Evolutionary conservation across 768 basidiomycete species (phyloP).

Genomic region (Phaeolepiota aurea): DNA sequence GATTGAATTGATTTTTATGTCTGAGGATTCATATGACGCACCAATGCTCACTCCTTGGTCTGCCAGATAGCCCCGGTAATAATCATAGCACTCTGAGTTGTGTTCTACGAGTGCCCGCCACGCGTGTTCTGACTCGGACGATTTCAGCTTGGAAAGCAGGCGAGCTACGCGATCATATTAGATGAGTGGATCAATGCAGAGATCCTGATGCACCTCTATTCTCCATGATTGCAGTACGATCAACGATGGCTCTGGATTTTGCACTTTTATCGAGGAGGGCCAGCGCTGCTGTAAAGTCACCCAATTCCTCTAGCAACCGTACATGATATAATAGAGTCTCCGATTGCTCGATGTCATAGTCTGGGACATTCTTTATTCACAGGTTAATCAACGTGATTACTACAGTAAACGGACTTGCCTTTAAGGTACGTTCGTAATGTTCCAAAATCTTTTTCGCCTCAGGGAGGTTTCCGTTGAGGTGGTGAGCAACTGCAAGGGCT

Average conservation of each 20-base stretch:
- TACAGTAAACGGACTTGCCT: conserved; percentile 37
- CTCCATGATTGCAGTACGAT: conserved; percentile 62
- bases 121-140: conserved; percentile 67
- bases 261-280: conserved; percentile 53
- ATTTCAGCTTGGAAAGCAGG: conserved; percentile 57
- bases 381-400: background rate
- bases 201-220: conserved; percentile 39
- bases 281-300: conserved; percentile 52
- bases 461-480: conserved; percentile 65
- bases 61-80: conserved; percentile 68
- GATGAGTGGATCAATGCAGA: conserved; percentile 5
- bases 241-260: conserved; percentile 60
- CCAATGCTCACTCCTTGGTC: conserved; percentile 62
- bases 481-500: conserved; percentile 80
- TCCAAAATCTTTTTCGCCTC: conserved; percentile 71
- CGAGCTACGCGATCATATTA: too few species aligned
- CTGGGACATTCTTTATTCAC: conserved; percentile 53
- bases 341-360: conserved; percentile 76
- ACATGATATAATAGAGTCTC: conserved; percentile 78
- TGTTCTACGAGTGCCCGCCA: conserved; percentile 78
- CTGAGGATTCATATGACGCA: conserved; percentile 21
- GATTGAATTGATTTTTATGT: conserved; percentile 17
- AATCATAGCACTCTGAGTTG: conserved; percentile 77
- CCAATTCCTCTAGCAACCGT: conserved; percentile 63
- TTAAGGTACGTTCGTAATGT: conserved; percentile 61